Evolutionary conservation across 495 filamentous ascomycete species (phyloP).

Genomic region (Penicillium parvum): DNA sequence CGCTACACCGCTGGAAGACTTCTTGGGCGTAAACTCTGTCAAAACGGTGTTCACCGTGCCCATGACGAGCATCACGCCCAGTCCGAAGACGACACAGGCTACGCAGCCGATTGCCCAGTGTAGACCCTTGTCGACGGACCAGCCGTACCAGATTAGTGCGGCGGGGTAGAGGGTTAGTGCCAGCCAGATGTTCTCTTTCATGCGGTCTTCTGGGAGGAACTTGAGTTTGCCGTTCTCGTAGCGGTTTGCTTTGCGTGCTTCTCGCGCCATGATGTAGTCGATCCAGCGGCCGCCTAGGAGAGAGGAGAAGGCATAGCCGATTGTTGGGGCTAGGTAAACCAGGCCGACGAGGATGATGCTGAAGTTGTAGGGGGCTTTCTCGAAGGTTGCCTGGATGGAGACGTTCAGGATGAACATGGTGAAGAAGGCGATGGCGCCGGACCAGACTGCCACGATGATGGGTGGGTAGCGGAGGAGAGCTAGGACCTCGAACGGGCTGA

Average conservation of each 20-base stretch:
- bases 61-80: constrained; percentile 88
- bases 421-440: constrained; percentile 76
- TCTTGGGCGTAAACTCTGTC: constrained; percentile 83
- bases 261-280: constrained; percentile 82
- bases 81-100: constrained; percentile 59
- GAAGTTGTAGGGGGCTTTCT: constrained; percentile 68
- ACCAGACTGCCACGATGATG: constrained; percentile 75
- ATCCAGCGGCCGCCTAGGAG: constrained; percentile 80
- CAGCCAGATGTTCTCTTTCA: constrained; percentile 85
- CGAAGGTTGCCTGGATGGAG: constrained; percentile 73
- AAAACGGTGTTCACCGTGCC: constrained; percentile 72
- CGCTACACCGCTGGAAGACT: constrained; percentile 72
- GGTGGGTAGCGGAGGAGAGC: constrained; percentile 56
- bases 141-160: constrained; percentile 64
- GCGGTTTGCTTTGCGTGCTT: constrained; percentile 66
- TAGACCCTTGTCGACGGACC: constrained; percentile 54
- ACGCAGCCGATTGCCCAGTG: constrained; percentile 62
- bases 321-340: constrained; percentile 72
- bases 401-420: constrained; percentile 86
- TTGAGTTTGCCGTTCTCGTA: constrained; percentile 64
- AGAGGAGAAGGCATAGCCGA: constrained; percentile 74
- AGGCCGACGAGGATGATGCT: constrained; percentile 67
- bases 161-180: constrained; percentile 70
- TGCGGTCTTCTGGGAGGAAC: constrained; percentile 79
- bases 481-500: no score